Evolutionary conservation across 129 eudicot species (phyloP), one percentile per base, ranked within the genome.

Genomic region (Sambucus nigra): DNA sequence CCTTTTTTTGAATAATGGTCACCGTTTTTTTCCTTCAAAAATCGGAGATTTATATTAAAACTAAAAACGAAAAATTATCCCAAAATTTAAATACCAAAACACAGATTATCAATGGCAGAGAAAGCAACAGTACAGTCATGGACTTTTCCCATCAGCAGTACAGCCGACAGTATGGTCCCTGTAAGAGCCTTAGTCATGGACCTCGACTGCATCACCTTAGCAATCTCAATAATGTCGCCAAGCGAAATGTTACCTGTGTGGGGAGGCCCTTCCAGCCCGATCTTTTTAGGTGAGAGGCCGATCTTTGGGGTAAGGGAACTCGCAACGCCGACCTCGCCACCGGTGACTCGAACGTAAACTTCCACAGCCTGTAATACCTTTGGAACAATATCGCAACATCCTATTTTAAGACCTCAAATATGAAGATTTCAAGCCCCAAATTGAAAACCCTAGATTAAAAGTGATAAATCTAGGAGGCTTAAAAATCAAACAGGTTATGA

Each of bases 201-300:
- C 12, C 92, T 44, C 0, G 69, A 35, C 53, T 67, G 35, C 94
- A 79, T 82, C n/a, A 83, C 54, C 67, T 75, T 78, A 20, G 83
- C 80, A 16, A 83, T 83, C 75, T 78, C 86, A 23, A 78, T 69
- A 15, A 78, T 86, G 40, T 82, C 86, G 41, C 75, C 86, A 0
- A 78, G 74, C 0, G 77, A 71, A 18, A 82, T 75, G 42, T 82
- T 78, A 3, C 93, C 93, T 1, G 61, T 68, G 59, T 78, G 86
- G 84, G 81, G 31, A 81, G 74, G 20, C 89, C 89, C 78, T 81
- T 81, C 89, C 89, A 81, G 66, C 77, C 81, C 89, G 60, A 81
- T 81, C 22, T 82, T 82, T 47, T 77, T 82, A 1, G 91, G 91
- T 53, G 91, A 82, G 25, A 82, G 82, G 62, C 89, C 84, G 68